Evolutionary conservation across 257 asterid species (phyloP).

Genomic region (Catharanthus roseus): DNA sequence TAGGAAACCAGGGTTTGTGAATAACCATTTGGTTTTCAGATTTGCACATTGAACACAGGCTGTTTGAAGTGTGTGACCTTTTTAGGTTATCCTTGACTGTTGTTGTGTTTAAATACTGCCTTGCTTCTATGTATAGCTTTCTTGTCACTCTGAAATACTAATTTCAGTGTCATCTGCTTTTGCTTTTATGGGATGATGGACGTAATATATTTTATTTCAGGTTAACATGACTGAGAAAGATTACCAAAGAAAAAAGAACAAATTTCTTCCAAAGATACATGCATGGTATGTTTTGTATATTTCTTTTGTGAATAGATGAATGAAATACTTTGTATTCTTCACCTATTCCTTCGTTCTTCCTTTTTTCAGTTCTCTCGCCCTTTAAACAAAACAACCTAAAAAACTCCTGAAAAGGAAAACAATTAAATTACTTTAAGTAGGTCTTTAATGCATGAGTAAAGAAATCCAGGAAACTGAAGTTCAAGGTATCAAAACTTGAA

Average conservation of each 20-base stretch:
- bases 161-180: not conserved
- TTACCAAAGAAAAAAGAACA: slow-evolving; percentile 94
- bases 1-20: not conserved
- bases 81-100: not conserved
- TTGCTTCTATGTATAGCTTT: not conserved
- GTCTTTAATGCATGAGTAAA: not conserved
- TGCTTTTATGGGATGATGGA: not conserved
- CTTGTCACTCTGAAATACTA: not conserved
- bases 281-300: slow-evolving; percentile 63
- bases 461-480: not conserved
- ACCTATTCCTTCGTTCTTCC: too few species aligned
- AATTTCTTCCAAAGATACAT: slow-evolving; percentile 98
- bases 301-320: not conserved
- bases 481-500: not conserved
- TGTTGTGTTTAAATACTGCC: not conserved
- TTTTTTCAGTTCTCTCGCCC: not conserved
- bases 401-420: too few species aligned
- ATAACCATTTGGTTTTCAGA: not conserved
- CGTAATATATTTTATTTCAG: slow-evolving; percentile 34
- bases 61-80: not conserved
- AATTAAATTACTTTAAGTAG: too few species aligned
- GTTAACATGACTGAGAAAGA: slow-evolving; percentile 99
- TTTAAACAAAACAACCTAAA: too few species aligned
- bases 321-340: not conserved
- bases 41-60: not conserved